These are phyloP conservation scores for Candida alai DNA, from an alignment of 805 yeast genomes.

Conservation along the genomic window DNA sequence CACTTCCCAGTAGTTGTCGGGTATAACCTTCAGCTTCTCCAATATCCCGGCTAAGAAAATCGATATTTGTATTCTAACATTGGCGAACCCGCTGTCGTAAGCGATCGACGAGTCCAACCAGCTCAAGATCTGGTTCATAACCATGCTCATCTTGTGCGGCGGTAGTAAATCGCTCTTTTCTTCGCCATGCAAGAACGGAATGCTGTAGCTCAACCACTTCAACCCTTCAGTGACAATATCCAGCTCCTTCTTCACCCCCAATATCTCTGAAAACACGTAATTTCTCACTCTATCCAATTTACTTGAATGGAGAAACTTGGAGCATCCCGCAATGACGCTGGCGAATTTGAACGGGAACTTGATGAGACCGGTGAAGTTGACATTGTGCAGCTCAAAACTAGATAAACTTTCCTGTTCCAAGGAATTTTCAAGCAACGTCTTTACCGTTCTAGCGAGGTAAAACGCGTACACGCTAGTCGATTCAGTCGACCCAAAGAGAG, in stretches of 20 bases:
- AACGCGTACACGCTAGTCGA: slow-evolving; percentile 10
- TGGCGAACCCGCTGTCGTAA: slow-evolving; percentile 51
- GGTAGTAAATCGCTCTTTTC: slow-evolving; percentile 47
- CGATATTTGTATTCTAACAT: slow-evolving; percentile 49
- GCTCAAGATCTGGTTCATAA: slow-evolving; percentile 45
- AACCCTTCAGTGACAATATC: slow-evolving; percentile 44
- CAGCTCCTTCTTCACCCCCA: slow-evolving; percentile 44
- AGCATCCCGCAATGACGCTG: slow-evolving; percentile 27
- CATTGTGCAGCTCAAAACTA: slow-evolving; percentile 21
- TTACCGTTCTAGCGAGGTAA: slow-evolving; percentile 18
- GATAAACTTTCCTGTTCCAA: slow-evolving; percentile 14
- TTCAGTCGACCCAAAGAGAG: neutral
- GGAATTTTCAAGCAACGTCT: slow-evolving; percentile 11
- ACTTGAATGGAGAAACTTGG: slow-evolving; percentile 33
- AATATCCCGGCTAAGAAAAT: slow-evolving; percentile 36
- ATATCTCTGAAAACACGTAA: slow-evolving; percentile 58
- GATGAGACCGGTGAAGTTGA: slow-evolving; percentile 27
- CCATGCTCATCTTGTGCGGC: slow-evolving; percentile 61
- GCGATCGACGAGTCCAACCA: slow-evolving; percentile 65
- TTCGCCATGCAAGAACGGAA: slow-evolving; percentile 35
- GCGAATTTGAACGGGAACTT: slow-evolving; percentile 30
- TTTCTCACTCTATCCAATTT: slow-evolving; percentile 54
- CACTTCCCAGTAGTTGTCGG: slow-evolving; percentile 35
- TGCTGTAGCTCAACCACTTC: slow-evolving; percentile 45
- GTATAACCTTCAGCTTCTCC: slow-evolving; percentile 11